Evolutionary conservation across 495 filamentous ascomycete genomes (phyloP), one percentile per base, ranked within the genome.

Genomic region (Niebla homalea): DNA sequence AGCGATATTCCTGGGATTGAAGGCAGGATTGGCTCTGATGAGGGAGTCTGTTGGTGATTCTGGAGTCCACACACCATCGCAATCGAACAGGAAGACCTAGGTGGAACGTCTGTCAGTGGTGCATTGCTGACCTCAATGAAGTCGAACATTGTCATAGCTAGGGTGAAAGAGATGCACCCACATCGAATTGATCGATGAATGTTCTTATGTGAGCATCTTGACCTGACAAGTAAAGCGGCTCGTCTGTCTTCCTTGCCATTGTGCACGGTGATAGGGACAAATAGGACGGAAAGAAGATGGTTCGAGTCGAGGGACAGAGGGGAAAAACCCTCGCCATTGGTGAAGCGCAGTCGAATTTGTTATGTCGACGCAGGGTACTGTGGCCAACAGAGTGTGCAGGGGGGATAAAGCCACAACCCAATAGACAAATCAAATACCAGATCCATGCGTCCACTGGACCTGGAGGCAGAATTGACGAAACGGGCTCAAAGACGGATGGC

Each of bases 1-100:
- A 36, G 5, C 5, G 26, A 5, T 5, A 1, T 36, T 8, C 20
- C 18, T 2, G 10, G 36, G 47, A 16, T 46, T 44, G 39, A 48
- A 51, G 12, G 42, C 21, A 8, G 1, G 42, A 1, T 8, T 29
- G 42, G 21, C 5, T 23, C n/a, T 29, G 39, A 41, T 18, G 7
- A 18, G 5, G 16, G 12, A 15, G 39, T 1, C 36, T 55, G 47
- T 43, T 41, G 48, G 51, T 50, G 46, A 53, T 50, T 40, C 46
- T 43, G 20, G 23, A 5, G 25, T 40, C n/a, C 14, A 69, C 75
- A 54, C 68, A 95, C 90, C 92, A 78, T 98, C 92, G 66, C 92
- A 98, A 62, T 98, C 92, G 57, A 98, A 87, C 7, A 98, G 70
- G 62, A 98, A 97, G 25, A 86, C 78, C 90, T 97, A 58, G 15